Evolutionary conservation across 192 early-diverging fungal species (phyloP).

Genomic region (Haplosporangium gracile): DNA sequence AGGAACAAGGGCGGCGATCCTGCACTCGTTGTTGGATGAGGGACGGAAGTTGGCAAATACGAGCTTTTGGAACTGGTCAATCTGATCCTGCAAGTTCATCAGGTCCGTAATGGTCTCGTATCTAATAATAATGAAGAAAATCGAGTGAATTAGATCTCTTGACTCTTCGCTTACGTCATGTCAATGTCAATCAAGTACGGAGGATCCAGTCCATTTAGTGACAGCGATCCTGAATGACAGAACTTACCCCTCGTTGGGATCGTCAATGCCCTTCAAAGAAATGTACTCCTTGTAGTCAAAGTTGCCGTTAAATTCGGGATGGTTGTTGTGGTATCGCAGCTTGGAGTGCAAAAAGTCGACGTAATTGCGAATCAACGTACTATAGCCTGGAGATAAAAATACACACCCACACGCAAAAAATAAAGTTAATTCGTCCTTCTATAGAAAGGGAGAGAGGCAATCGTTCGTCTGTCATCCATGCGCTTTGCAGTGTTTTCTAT

Average conservation of each 20-base stretch:
- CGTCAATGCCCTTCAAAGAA: conserved; percentile 92
- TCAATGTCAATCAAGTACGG: neutral
- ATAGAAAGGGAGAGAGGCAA: neutral
- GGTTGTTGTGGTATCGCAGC: conserved; percentile 90
- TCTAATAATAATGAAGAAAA: conserved; percentile 47
- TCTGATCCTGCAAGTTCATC: conserved; percentile 90
- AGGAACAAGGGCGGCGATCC: conserved; percentile 96
- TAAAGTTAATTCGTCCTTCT: conserved; percentile 3
- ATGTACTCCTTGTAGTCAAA: conserved; percentile 99
- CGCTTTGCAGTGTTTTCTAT: neutral
- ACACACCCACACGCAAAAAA: neutral
- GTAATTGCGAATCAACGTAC: conserved; percentile 89
- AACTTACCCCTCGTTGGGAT: conserved; percentile 95
- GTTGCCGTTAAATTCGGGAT: conserved; percentile 93
- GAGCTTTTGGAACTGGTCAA: conserved; percentile 92
- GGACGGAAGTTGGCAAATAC: conserved; percentile 88
- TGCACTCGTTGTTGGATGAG: conserved; percentile 92
- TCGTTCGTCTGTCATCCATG: neutral
- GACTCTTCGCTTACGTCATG: neutral
- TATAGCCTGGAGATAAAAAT: conserved; percentile 69
- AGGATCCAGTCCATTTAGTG: neutral
- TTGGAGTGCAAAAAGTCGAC: conserved; percentile 91
- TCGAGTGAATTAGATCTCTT: neutral
- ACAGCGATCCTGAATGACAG: neutral
- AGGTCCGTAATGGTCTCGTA: conserved; percentile 98